These are phyloP conservation scores for Diaporthe velutina DNA, from an alignment of 2,329 filamentous ascomycete genomes.

Conservation along the genomic window DNA sequence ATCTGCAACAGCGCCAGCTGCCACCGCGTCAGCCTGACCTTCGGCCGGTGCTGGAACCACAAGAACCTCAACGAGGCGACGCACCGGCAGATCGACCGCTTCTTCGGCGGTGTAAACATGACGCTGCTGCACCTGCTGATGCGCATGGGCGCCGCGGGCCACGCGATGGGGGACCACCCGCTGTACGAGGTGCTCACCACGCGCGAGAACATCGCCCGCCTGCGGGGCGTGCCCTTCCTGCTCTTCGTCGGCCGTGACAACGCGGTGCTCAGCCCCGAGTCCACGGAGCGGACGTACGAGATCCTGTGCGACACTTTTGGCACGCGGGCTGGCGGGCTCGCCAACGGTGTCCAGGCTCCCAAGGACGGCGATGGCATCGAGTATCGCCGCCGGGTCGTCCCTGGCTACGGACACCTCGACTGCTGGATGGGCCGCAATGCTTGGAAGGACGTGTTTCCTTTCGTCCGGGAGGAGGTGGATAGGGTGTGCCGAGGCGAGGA, in stretches of 20 bases:
- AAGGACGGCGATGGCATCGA: slow-evolving; percentile 50
- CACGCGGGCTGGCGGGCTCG: slow-evolving; percentile 43
- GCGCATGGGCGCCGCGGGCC: slow-evolving; percentile 64
- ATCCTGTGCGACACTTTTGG: slow-evolving; percentile 66
- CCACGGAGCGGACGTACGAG: slow-evolving; percentile 67
- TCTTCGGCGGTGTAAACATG: slow-evolving; percentile 75
- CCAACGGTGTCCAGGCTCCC: slow-evolving; percentile 23
- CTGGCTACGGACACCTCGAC: slow-evolving; percentile 72
- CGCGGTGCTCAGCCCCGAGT: slow-evolving; percentile 65
- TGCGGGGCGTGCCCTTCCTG: slow-evolving; percentile 67
- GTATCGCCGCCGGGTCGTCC: slow-evolving; percentile 66
- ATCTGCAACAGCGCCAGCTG: slow-evolving; percentile 73
- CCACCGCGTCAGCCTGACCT: slow-evolving; percentile 71
- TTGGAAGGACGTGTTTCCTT: slow-evolving; percentile 71
- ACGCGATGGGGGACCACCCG: slow-evolving; percentile 66
- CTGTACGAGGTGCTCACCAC: slow-evolving; percentile 62
- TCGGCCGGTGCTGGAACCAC: slow-evolving; percentile 76
- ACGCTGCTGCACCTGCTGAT: slow-evolving; percentile 68
- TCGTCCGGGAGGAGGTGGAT: slow-evolving; percentile 67
- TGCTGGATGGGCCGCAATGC: slow-evolving; percentile 73
- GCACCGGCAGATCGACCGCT: slow-evolving; percentile 70
- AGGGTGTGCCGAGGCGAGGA: slow-evolving; percentile 59
- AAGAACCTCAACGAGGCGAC: slow-evolving; percentile 75
- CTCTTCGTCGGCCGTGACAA: slow-evolving; percentile 70
- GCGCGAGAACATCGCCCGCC: slow-evolving; percentile 60